Base-by-base conservation (phyloP, 208 protist species). In the Phytomonas sp. region DNA sequence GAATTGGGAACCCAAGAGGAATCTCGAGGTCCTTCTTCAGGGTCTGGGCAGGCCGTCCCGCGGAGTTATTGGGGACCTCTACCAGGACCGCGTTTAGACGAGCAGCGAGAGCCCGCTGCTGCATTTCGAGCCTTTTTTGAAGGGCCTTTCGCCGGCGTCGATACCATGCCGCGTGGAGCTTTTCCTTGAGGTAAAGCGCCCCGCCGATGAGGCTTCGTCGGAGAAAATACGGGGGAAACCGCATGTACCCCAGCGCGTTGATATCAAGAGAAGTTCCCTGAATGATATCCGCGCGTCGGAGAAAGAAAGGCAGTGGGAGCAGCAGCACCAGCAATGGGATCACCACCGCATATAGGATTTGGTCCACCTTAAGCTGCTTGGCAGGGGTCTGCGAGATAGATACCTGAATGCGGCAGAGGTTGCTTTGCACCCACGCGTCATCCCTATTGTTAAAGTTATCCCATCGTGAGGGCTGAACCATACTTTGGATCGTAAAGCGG, bases 231-330 rank as follows among this genome's bases (percentile, higher is more conserved):
- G 87, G 79, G 31, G 74, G 69, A n/a, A 72, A 77, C 76, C 79
- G 87, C 26, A 93, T 36, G 77, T 79, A 93, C 31, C 82, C 78
- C 16, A 74, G 60, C 34, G 82, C 72, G 68, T 93, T 80, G 33
- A 80, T 67, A 37, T 88, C 77, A 32, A 70, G 66, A 69, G 90
- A 72, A 67, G 76, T 79, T 40, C 71, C 56, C 49, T 84, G 80
- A 31, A 90, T 61, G 4, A 87, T 29, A 31, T 87, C 73, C 6
- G 79, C 75, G 7, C 77, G 64, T 61, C 80, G 66, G 42, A 89
- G 70, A 42, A 78, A 76, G 26, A 82, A 81, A 11, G 82, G 82
- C 56, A 82, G 67, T 10, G 84, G 83, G 30, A 87, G 59, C n/a
- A 90, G 7, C 31, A 93, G 60, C 14, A 90, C 37, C 4, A 88